These are phyloP conservation scores for Centrapalus pauciflorus DNA, from an alignment of 129 eudicot species.

Conservation along the genomic window DNA sequence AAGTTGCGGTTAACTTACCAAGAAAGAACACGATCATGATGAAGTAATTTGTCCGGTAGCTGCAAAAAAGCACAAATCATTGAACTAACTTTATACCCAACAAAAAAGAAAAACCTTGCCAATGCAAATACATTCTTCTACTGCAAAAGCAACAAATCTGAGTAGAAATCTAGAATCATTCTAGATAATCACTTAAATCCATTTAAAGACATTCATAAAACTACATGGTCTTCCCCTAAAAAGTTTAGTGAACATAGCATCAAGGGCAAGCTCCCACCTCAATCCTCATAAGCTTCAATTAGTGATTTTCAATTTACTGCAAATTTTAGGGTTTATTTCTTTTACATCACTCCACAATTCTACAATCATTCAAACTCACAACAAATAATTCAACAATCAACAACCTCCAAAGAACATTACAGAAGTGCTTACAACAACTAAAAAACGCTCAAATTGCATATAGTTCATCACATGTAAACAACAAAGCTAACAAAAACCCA, in stretches of 20 bases:
- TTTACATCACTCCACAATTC: neutral
- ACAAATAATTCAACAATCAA: neutral
- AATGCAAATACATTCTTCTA: neutral
- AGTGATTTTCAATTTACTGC: neutral
- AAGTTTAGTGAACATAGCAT: neutral
- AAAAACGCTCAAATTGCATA: neutral
- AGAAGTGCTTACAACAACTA: neutral
- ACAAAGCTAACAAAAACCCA: neutral
- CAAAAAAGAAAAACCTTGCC: neutral
- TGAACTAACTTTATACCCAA: neutral
- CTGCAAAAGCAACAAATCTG: neutral
- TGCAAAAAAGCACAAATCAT: slow-evolving; percentile 28
- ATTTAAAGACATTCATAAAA: neutral
- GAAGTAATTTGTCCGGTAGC: slow-evolving; percentile 89
- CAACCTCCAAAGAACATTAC: neutral
- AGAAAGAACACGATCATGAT: slow-evolving; percentile 72
- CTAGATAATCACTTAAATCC: neutral
- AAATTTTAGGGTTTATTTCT: neutral
- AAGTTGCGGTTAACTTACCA: slow-evolving; percentile 39
- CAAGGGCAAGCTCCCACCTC: neutral
- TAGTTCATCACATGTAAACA: neutral
- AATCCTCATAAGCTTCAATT: neutral
- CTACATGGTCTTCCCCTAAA: neutral
- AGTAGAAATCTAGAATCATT: neutral
- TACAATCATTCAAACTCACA: neutral